Evolutionary conservation across 805 yeast genomes (phyloP).

Genomic region (Isabelozyma gotoi): DNA sequence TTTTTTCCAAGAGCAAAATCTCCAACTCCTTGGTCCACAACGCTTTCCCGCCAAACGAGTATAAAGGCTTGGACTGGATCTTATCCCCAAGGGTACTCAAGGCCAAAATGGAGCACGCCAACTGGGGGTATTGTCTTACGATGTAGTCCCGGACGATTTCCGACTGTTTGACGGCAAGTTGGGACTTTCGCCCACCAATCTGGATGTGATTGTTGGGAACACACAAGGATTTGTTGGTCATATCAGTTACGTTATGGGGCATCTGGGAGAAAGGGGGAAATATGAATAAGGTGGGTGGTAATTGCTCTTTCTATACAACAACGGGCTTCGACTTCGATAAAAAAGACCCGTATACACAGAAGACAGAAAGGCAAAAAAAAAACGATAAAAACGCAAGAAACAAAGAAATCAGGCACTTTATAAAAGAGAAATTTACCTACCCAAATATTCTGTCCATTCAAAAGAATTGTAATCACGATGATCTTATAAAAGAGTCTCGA

Average conservation of each 20-base stretch:
- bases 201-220: constrained; percentile 33
- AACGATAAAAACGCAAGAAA: constrained; percentile 3
- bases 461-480: background rate
- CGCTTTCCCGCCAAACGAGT: constrained; percentile 94
- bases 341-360: background rate
- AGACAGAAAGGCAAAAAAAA: background rate
- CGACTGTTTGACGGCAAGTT: constrained; percentile 84
- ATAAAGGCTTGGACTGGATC: constrained; percentile 78
- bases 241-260: constrained; percentile 1
- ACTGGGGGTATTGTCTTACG: constrained; percentile 57
- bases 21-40: constrained; percentile 97
- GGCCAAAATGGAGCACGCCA: constrained; percentile 74
- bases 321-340: no score
- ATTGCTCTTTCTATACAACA: no score
- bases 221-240: constrained; percentile 9
- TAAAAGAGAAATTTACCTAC: no score
- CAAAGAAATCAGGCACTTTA: constrained; percentile 1
- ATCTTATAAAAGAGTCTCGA: background rate
- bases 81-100: constrained; percentile 89
- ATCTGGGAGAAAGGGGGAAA: background rate
- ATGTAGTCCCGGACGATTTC: constrained; percentile 68
- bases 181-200: constrained; percentile 89
- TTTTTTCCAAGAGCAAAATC: constrained; percentile 60
- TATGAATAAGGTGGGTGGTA: no score
- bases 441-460: background rate